phyloP scores from a whole-genome alignment of 2,329 filamentous ascomycete genomes.

The Botrytis aclada region DNA sequence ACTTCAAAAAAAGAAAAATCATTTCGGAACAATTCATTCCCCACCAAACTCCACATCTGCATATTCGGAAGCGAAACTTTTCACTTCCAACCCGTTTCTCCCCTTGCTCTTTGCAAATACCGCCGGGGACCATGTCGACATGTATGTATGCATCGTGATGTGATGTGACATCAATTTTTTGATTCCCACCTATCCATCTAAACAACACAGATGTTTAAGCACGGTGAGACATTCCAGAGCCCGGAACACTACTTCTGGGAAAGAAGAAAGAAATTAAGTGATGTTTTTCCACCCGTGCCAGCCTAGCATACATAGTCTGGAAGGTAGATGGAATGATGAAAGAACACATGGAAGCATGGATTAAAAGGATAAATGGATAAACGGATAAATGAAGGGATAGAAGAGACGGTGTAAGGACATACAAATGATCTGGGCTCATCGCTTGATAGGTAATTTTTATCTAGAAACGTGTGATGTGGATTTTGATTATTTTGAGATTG shows the following conservation, averaged over 20 bases:
- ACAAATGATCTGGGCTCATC: conserved; percentile 5
- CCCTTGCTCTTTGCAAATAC: not conserved
- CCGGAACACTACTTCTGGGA: not conserved
- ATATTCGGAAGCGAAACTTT: conserved; percentile 2
- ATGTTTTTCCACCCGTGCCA: not conserved
- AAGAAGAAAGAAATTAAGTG: not conserved
- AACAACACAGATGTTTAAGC: not conserved
- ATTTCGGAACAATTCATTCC: not conserved
- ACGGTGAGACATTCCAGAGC: not conserved
- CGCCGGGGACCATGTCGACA: not conserved
- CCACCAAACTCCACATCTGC: not conserved
- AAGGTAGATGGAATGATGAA: not conserved
- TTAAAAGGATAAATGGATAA: not conserved
- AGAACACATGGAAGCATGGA: not conserved
- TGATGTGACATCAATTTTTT: not conserved
- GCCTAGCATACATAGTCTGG: not conserved
- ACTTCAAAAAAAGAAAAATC: no score
- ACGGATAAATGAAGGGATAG: not conserved
- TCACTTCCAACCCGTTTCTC: not conserved
- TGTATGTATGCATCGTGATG: conserved; percentile 4
- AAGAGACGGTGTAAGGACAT: not conserved
- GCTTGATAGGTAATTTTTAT: not conserved
- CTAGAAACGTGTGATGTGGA: not conserved
- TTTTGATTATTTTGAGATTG: not conserved
- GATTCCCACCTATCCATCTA: not conserved